Percentiles rank a stretch among this genome's conserved stretches.
Conservation (phyloP, 2,329 filamentous ascomycete species). For the Colletotrichum brevisporum region DNA sequence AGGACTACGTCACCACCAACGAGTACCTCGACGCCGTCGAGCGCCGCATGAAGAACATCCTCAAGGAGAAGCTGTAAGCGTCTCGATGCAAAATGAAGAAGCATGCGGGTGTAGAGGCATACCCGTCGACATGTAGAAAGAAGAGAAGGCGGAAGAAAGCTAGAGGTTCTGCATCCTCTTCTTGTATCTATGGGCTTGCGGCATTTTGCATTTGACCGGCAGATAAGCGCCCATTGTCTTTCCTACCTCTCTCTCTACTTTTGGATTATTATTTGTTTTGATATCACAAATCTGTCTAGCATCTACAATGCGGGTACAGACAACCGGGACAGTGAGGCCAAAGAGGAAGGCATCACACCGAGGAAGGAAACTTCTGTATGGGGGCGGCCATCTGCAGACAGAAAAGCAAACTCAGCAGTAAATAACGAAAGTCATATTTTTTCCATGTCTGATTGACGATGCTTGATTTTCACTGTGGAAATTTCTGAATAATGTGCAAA, state of each 20-base stretch:
- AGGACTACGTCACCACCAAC: slow-evolving; percentile 90
- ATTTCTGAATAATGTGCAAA: too few species aligned
- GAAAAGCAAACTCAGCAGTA: slow-evolving; percentile 7
- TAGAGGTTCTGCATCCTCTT: not conserved
- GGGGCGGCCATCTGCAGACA: not conserved
- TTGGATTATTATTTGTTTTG: slow-evolving; percentile 20
- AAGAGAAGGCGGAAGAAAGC: not conserved
- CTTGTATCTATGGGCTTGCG: slow-evolving; percentile 33
- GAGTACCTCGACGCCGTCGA: slow-evolving; percentile 96
- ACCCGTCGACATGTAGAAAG: slow-evolving; percentile 8
- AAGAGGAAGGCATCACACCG: not conserved
- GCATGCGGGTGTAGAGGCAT: not conserved
- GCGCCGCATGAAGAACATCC: slow-evolving; percentile 83
- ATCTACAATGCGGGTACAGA: slow-evolving; percentile 5
- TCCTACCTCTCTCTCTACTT: not conserved
- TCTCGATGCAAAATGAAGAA: not conserved
- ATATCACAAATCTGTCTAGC: slow-evolving; percentile 34
- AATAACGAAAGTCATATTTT: slow-evolving; percentile 11
- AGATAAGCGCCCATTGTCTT: slow-evolving; percentile 6
- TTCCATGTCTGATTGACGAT: too few species aligned
- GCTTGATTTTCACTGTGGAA: not conserved
- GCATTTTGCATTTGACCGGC: slow-evolving; percentile 18
- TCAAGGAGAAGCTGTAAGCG: slow-evolving; percentile 82
- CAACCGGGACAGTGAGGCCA: not conserved
- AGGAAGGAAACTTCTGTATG: not conserved